These are phyloP conservation scores for Elongisporangium prolatum DNA, from an alignment of 352 stramenopile genomes.

Conservation along the genomic window DNA sequence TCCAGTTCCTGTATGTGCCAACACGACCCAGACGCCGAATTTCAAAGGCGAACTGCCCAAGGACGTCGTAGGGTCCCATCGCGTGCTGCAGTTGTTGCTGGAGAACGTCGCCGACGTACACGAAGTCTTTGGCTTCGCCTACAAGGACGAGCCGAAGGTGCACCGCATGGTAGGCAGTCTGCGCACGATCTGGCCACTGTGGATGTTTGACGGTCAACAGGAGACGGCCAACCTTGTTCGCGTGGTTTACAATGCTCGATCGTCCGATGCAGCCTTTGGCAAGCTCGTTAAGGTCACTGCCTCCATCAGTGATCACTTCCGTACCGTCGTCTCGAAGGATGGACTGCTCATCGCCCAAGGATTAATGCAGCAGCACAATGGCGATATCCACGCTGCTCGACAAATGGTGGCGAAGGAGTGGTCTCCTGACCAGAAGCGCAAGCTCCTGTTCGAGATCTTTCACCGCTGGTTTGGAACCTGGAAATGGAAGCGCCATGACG, in stretches of 20 bases:
- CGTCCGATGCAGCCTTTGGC: constrained; percentile 55
- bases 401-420: constrained; percentile 24
- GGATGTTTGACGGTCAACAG: constrained; percentile 68
- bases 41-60: constrained; percentile 55
- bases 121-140: constrained; percentile 54
- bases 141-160: constrained; percentile 53
- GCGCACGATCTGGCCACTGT: constrained; percentile 61
- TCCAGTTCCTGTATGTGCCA: constrained; percentile 14
- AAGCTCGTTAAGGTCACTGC: constrained; percentile 58
- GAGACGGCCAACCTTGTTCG: constrained; percentile 56
- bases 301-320: constrained; percentile 39
- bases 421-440: constrained; percentile 37
- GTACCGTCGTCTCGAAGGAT: constrained; percentile 27
- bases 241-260: constrained; percentile 54
- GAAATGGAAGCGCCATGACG: constrained; percentile 13
- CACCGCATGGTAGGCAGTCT: constrained; percentile 56
- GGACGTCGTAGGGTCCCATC: constrained; percentile 32
- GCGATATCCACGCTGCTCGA: constrained; percentile 24
- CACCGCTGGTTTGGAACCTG: constrained; percentile 36
- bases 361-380: constrained; percentile 28
- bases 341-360: constrained; percentile 37
- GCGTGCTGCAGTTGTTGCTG: constrained; percentile 40
- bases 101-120: constrained; percentile 55
- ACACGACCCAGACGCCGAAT: constrained; percentile 50
- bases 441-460: constrained; percentile 43